Base-by-base conservation (phyloP, 1,139 yeast species). In the Yamadazyma dendronema region DNA sequence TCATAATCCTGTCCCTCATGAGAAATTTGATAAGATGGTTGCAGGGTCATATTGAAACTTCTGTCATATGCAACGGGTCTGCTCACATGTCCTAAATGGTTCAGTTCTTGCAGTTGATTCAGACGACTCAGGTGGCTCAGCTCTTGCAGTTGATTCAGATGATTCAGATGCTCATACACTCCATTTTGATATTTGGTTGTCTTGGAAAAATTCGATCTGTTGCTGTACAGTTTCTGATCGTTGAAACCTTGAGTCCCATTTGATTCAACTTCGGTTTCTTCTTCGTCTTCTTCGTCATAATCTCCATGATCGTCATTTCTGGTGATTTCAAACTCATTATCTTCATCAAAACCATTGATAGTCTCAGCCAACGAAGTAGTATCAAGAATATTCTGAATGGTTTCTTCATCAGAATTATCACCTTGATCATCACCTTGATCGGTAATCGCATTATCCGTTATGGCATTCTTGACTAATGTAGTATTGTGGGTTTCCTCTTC, bases 401-500 rank as follows among this genome's bases (percentile, higher is more conserved):
- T 15, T 25, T 31, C 17, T 14, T 17, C 19, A 25, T 14, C 33
- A 4, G 21, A 17, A 14, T 5, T 5, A 23, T 27, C 29, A 9
- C 30, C 33, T 33, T 28, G 22, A 26, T 43, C 49, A 23, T 27
- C 29, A 9, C 30, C 33, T 19, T 19, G 22, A 7, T 19, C 22
- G 6, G 22, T 19, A 9, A 19, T 19, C 8, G 22, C 22, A 19
- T 19, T 6, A 19, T 19, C 22, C 28, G 42, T 44, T 7, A 49
- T 42, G 16, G 49, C 49, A 39, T 46, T 46, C 31, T 31, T 43
- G 19, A 40, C 30, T 19, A 34, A 46, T 31, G 39, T 44, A 12
- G 47, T 40, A 27, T 48, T 46, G 28, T 52, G 44, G 13, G 39
- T 45, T 15, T 54, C 52, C n/a, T 46, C 53, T 6, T 50, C 56